A percentile compares a stretch with the other conserved stretches of the same genome.
Evolutionary conservation across 345 rosid genomes (phyloP).

Genomic region (Salix viminalis): DNA sequence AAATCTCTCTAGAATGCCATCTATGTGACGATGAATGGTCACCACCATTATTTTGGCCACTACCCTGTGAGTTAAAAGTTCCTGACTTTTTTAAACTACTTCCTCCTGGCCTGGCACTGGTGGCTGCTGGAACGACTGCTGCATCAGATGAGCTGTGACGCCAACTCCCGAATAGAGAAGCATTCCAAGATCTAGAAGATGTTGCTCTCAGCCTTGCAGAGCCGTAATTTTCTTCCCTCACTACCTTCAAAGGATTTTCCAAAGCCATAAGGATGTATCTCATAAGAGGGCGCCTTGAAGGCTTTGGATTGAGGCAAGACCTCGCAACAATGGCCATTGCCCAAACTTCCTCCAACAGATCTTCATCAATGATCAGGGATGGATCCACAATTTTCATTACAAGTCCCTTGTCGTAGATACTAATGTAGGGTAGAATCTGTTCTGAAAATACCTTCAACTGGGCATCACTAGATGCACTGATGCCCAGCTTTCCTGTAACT

Average conservation of each 20-base stretch:
- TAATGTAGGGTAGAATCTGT: constrained; percentile 67
- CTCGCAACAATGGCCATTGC: constrained; percentile 95
- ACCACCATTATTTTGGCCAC: constrained; percentile 52
- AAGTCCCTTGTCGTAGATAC: constrained; percentile 84
- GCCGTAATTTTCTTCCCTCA: constrained; percentile 67
- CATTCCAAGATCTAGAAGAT: constrained; percentile 93
- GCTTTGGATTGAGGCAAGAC: constrained; percentile 93
- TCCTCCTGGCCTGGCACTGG: constrained; percentile 31
- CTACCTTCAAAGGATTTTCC: constrained; percentile 86
- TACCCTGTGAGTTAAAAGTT: constrained; percentile 75
- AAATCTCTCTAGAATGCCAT: constrained; percentile 77
- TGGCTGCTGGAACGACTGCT: constrained; percentile 42
- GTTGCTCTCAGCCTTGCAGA: constrained; percentile 80
- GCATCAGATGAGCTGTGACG: constrained; percentile 79
- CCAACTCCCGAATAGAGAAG: constrained; percentile 93
- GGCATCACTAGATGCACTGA: constrained; percentile 57
- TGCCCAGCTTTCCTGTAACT: constrained; percentile 92
- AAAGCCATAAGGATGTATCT: constrained; percentile 86
- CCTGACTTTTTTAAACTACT: constrained; percentile 66
- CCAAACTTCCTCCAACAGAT: constrained; percentile 96
- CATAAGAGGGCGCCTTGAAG: constrained; percentile 87
- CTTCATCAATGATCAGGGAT: constrained; percentile 81
- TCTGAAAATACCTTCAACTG: constrained; percentile 65
- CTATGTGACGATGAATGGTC: constrained; percentile 77
- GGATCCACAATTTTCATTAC: constrained; percentile 89